Evolutionary conservation across 192 early-diverging fungal genomes (phyloP).

Genomic region (Umbelopsis sp.): DNA sequence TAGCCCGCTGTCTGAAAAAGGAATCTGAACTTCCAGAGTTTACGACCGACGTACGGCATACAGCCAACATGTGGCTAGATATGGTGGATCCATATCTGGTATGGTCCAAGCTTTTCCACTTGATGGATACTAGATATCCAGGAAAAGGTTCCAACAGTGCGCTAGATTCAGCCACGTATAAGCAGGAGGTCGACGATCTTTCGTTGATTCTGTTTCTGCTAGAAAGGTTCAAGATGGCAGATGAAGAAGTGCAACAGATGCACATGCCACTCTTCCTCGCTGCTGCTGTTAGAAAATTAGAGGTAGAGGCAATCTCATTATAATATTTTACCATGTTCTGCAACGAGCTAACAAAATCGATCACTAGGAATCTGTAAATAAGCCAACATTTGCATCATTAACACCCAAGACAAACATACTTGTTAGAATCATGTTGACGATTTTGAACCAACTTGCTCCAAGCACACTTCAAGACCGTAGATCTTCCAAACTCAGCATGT

Average conservation of each 20-base stretch:
- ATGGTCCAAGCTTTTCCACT: conserved; percentile 71
- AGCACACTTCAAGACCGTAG: conserved; percentile 33
- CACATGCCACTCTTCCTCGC: conserved; percentile 81
- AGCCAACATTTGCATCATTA: conserved; percentile 15
- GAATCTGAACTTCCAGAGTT: conserved; percentile 47
- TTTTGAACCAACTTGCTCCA: conserved; percentile 42
- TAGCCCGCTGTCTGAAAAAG: conserved; percentile 66
- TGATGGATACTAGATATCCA: conserved; percentile 52
- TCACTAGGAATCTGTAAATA: not conserved
- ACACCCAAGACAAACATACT: conserved; percentile 36
- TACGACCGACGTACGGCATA: conserved; percentile 65
- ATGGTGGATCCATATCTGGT: conserved; percentile 87
- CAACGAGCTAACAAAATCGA: not conserved
- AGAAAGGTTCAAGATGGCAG: conserved; percentile 72
- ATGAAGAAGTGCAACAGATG: conserved; percentile 81
- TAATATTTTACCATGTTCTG: not conserved
- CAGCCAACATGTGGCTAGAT: conserved; percentile 88
- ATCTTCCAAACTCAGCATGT: not conserved
- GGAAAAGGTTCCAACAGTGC: conserved; percentile 1
- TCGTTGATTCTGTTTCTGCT: conserved; percentile 75
- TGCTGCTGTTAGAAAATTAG: conserved; percentile 53
- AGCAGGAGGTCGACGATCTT: conserved; percentile 41
- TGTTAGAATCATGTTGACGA: conserved; percentile 31
- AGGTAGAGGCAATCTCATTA: conserved; percentile 36
- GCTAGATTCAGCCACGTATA: not conserved